Base-by-base conservation (phyloP, 2,329 filamentous ascomycete species). In the Atkinsonella hypoxylon region DNA sequence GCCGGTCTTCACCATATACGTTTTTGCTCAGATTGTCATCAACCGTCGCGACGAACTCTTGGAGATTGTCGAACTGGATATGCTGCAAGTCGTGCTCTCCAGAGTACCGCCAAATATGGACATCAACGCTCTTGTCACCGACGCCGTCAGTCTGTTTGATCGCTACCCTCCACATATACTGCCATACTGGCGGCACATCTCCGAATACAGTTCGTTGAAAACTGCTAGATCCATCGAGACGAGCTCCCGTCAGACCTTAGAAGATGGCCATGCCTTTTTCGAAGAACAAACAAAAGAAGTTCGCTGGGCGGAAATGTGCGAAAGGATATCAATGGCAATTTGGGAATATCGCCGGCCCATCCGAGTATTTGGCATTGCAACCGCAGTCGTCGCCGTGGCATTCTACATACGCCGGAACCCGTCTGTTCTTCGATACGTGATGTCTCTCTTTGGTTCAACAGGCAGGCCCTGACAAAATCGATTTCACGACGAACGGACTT, bases 61-160 rank as follows among this genome's bases (percentile, higher is more conserved):
- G 56, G 85, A 87, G 47, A 86, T 89, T n/a, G 86, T 94, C 57
- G 89, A 95, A 64, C 85, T 88, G 7, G 91, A 97, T 61, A 94
- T 98, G 79, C 77, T 98, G 22, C 89, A 95, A 64, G 87, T 84
- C 53, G 83, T 87, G 36, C 78, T 98, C 12, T 88, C 87, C 41
- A 95, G 93, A 66, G 76, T 98, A 7, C 93, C 93, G 0, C 77
- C 81, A 48, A 83, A 84, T 17, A 79, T 95, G 51, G 79, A 94
- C 62, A 71, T 98, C 22, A 91, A 98, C 57, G 72, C 71, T 8
- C 76, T 96, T 48, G 85, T 98, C 55, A 63, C 72, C 17, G 74
- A 76, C 47, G 81, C 91, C 0, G 73, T 80, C 3, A 62, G 63
- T 30, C 74, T 97, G 1, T 85, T 85, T 64, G 65, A 74, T 7